Conservation (phyloP, 2,329 filamentous ascomycete species). For the Proliferodiscus dingleyae region DNA sequence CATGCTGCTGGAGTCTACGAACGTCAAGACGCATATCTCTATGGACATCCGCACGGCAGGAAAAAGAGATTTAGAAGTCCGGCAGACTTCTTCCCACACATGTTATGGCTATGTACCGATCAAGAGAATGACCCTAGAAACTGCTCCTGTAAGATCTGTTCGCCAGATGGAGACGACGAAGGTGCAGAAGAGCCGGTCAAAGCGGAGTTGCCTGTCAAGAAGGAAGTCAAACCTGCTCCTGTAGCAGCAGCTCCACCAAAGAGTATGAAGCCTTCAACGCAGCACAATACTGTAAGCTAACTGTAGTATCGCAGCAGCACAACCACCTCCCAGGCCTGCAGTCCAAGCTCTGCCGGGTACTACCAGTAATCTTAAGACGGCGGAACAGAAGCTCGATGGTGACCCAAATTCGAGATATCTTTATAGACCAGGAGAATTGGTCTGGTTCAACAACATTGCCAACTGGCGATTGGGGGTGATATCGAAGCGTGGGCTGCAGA, state of each 20-base stretch:
- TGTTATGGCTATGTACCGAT: slow-evolving; percentile 52
- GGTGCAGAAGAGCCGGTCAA: slow-evolving; percentile 33
- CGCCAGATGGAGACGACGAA: slow-evolving; percentile 40
- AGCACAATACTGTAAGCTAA: not conserved
- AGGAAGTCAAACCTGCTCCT: slow-evolving; percentile 11
- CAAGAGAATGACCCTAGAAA: slow-evolving; percentile 46
- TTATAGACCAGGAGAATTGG: slow-evolving; percentile 49
- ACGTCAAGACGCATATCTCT: slow-evolving; percentile 55
- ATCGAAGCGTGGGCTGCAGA: slow-evolving; percentile 38
- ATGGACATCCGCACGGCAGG: slow-evolving; percentile 52
- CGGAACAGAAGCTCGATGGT: slow-evolving; percentile 46
- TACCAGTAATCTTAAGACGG: slow-evolving; percentile 33
- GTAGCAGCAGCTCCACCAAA: slow-evolving; percentile 2
- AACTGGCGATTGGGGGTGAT: slow-evolving; percentile 52
- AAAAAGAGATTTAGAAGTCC: slow-evolving; percentile 55
- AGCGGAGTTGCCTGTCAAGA: slow-evolving; percentile 8
- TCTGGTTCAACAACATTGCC: slow-evolving; percentile 48
- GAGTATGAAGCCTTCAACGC: not conserved
- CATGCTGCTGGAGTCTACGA: slow-evolving; percentile 44
- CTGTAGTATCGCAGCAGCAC: slow-evolving; percentile 1
- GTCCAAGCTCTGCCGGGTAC: slow-evolving; percentile 20
- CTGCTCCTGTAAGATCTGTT: slow-evolving; percentile 53
- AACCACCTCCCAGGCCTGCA: slow-evolving; percentile 2
- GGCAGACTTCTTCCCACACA: slow-evolving; percentile 54
- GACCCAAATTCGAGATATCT: slow-evolving; percentile 42